Evolutionary conservation across 2,329 filamentous ascomycete species (phyloP).

Genomic region (Onygena corvina): DNA sequence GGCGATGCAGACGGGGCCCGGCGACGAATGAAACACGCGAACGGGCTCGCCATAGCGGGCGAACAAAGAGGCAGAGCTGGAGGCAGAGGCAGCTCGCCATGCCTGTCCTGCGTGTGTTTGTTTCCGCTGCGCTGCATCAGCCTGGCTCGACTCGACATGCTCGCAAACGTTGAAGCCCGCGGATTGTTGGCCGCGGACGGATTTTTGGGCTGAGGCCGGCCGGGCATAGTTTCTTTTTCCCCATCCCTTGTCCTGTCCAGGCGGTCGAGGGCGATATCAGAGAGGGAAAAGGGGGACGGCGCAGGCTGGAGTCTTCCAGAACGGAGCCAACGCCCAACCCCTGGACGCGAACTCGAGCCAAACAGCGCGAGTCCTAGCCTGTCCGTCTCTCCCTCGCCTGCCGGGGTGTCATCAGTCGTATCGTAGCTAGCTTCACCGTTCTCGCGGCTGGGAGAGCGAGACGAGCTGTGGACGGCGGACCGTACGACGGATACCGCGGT

Average conservation of each 20-base stretch:
- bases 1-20: background rate
- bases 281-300: constrained; percentile 2
- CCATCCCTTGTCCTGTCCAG: background rate
- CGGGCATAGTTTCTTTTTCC: constrained; percentile 2
- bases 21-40: constrained; percentile 5
- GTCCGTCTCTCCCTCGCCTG: too few relatives aligned
- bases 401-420: too few relatives aligned
- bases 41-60: background rate
- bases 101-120: background rate
- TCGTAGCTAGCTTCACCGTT: too few relatives aligned
- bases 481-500: too few relatives aligned
- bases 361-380: too few relatives aligned
- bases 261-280: background rate
- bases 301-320: too few relatives aligned
- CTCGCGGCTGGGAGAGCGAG: too few relatives aligned
- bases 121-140: background rate
- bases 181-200: background rate
- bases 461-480: too few relatives aligned
- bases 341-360: too few relatives aligned
- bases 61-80: background rate
- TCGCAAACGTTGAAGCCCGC: constrained; percentile 3
- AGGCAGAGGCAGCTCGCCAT: background rate
- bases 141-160: constrained; percentile 5
- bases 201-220: constrained; percentile 5
- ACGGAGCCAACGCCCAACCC: too few relatives aligned